These are phyloP conservation scores for Pichia sp. DNA, from an alignment of 1,139 yeast genomes.

Conservation along the genomic window DNA sequence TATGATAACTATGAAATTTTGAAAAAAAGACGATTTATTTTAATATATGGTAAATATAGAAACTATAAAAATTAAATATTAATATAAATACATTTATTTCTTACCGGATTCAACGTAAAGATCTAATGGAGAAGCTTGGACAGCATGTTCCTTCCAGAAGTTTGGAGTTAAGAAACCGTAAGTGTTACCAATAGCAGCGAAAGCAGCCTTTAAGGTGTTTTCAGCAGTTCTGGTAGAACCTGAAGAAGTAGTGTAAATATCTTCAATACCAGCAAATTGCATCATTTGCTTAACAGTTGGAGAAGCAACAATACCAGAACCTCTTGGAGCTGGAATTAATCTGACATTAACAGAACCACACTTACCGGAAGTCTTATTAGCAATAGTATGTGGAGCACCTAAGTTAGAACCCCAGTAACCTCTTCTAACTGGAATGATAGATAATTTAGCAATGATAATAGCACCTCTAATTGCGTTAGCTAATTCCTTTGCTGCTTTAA, in stretches of 20 bases:
- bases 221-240: conserved; percentile 99
- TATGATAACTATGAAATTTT: too few relatives aligned
- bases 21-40: too few relatives aligned
- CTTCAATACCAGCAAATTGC: conserved; percentile 99
- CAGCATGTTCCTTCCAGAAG: conserved; percentile 89
- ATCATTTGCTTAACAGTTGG: conserved; percentile 98
- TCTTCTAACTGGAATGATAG: conserved; percentile 99
- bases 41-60: background rate
- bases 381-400: conserved; percentile 99
- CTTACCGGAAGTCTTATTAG: conserved; percentile 98
- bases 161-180: conserved; percentile 99
- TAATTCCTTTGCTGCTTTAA: conserved; percentile 99
- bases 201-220: conserved; percentile 99
- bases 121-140: conserved; percentile 91
- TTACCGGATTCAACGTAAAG: conserved; percentile 80
- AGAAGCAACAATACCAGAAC: conserved; percentile 99
- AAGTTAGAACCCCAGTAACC: conserved; percentile 99
- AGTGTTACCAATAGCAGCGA: conserved; percentile 99
- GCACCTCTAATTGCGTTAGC: conserved; percentile 99
- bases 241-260: conserved; percentile 96
- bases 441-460: conserved; percentile 96
- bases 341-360: conserved; percentile 98
- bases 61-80: background rate
- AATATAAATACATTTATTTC: conserved; percentile 38
- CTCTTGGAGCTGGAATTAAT: conserved; percentile 99